Base-by-base conservation (phyloP, 2,329 filamentous ascomycete genomes). In the Talaromyces sp. region DNA sequence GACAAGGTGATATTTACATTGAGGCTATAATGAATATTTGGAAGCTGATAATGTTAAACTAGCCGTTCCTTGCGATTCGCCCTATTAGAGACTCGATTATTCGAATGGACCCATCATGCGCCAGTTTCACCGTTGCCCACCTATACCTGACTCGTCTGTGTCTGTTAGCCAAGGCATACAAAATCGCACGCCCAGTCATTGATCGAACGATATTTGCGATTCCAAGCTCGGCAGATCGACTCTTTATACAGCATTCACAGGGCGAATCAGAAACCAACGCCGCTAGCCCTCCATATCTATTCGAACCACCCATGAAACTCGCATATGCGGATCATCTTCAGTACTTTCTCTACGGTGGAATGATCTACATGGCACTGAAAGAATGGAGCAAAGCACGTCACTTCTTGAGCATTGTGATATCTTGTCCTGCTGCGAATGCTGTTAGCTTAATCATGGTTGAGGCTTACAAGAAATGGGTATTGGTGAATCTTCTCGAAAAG, bases 391-490 rank as follows among this genome's bases (percentile, higher is more conserved):
- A 84, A 65, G 89, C 90, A 0, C 78, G 83, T 17, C 82, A 83
- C 43, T 87, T 88, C 34, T 82, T 93, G 29, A 86, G 88, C 70
- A 83, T 86, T 66, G 85, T 87, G 51, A 81, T 96, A 40, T 86
- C 88, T 2, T 88, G 89, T 65, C 91, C 93, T 0, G 82, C 84
- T 0, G 83, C 81, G 61, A 88, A 88, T 22, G 81, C 83, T 36
- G 83, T 86, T 40, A 94, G 89, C 76, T 89, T 88, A 74, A 84
- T 96, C 60, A 95, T 95, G 90, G 83, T 91, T 3, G 92, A 97
- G 69, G 91, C 92, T 5, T 94, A 96, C 82, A 96, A 94, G 79
- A 96, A 94, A 77, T 97, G 92, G 91, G 75, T 96, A 8, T 80
- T 99, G 17, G 84, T 93, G 10, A 87, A 88, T 62, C 83, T 97